These are phyloP conservation scores for Trichoderma koningii DNA, from an alignment of 2,329 filamentous ascomycete genomes.

Conservation along the genomic window DNA sequence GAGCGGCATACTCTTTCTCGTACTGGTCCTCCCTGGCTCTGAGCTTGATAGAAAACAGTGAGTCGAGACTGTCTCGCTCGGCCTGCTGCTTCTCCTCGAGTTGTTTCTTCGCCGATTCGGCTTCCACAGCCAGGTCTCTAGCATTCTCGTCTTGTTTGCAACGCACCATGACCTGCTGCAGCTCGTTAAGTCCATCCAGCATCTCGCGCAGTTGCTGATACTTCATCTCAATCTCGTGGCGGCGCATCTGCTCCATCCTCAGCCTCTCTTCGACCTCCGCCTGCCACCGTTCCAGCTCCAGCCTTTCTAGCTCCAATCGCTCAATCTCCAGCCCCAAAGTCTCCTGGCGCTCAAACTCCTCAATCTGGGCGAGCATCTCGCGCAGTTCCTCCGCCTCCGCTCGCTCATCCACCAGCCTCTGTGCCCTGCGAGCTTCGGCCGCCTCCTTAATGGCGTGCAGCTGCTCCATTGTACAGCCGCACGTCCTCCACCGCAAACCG, in stretches of 20 bases:
- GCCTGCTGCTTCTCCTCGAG: constrained; percentile 40
- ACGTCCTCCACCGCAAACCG: constrained; percentile 70
- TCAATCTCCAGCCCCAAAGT: constrained; percentile 45
- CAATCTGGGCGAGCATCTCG: constrained; percentile 49
- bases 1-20: constrained; percentile 45
- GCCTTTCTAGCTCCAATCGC: constrained; percentile 42
- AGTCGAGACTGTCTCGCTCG: constrained; percentile 38
- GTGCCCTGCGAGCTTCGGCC: constrained; percentile 41
- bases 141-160: constrained; percentile 44
- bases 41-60: constrained; percentile 36
- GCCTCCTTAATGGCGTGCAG: constrained; percentile 45
- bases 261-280: constrained; percentile 44
- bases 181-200: constrained; percentile 46
- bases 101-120: constrained; percentile 33
- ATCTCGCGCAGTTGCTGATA: constrained; percentile 43
- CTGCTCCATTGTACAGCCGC: constrained; percentile 59
- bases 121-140: constrained; percentile 34
- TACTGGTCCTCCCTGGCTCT: constrained; percentile 41
- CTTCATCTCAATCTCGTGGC: constrained; percentile 42
- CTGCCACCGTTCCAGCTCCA: constrained; percentile 43
- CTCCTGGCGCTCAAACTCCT: constrained; percentile 52
- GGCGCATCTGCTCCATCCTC: constrained; percentile 45
- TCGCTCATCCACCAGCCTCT: constrained; percentile 40
- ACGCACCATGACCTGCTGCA: constrained; percentile 45
- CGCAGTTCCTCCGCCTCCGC: constrained; percentile 41